Evolutionary conservation across 148 eudicot species (phyloP), one percentile per base, ranked within the genome.

Genomic region (Rhododendron henanense): DNA sequence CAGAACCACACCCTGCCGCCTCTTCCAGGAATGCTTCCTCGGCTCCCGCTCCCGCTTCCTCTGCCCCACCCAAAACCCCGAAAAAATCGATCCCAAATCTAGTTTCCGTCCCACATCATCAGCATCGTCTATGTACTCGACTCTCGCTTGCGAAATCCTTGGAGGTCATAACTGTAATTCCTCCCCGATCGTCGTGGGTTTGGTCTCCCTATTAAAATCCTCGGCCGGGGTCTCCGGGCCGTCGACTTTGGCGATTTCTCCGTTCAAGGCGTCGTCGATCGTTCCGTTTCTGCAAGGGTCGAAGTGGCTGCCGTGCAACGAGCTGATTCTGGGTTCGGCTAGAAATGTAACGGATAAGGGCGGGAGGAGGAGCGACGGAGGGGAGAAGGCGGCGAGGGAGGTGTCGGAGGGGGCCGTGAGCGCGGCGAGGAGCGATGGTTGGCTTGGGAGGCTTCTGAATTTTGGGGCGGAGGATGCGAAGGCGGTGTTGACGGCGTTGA

Each of bases 401-500:
- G 86, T 79, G 33, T 55, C 73, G 33, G 81, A 67, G 48, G 77
- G 50, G 33, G 57, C 2, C 11, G 81, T 48, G n/a, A 74, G 55
- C 67, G 85, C 39, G 37, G 83, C 82, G 77, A 88, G 85, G 61
- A 16, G 21, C 21, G 23, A 6, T 39, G 78, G 85, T 82, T 94
- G 94, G 95, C 35, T 94, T 31, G 87, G 91, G 0, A 96, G 88
- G 81, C 11, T 94, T 85, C 78, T 92, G 84, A 89, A 84, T 16
- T 78, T 91, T 3, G 90, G 93, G 51, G 92, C 95, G 0, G 98
- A 94, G 44, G 98, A 94, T 89, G 96, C 98, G 0, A 96, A 88
- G 89, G 98, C 99, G 0, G 95, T 90, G 41, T 91, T 95, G 47
- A 95, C 99, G 28, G 98, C 96, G 6, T 87, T 93, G 37, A 95